Conservation (phyloP, 1,284 basidiomycete species). For the Peniophora sp. region DNA sequence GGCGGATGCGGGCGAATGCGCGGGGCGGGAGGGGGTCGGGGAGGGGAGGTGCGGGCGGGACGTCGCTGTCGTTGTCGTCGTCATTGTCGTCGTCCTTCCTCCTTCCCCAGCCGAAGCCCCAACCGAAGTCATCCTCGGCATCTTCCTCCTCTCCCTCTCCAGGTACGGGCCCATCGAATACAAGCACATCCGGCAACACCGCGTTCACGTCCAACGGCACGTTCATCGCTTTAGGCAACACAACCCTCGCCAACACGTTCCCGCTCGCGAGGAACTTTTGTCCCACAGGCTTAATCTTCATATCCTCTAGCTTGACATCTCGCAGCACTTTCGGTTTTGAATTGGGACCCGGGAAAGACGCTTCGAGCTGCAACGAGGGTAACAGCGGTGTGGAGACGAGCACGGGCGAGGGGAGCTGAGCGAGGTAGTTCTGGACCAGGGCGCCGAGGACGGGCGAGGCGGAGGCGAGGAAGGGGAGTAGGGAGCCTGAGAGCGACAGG, state of each 20-base stretch:
- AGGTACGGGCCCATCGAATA: constrained; percentile 64
- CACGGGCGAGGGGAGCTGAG: constrained; percentile 46
- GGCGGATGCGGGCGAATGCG: constrained; percentile 67
- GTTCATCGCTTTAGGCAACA: constrained; percentile 60
- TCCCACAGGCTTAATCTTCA: constrained; percentile 52
- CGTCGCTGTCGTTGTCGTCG: constrained; percentile 20
- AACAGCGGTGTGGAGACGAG: constrained; percentile 47
- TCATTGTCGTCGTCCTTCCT: constrained; percentile 3
- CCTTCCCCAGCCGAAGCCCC: not conserved
- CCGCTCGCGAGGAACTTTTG: constrained; percentile 57
- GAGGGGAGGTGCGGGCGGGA: constrained; percentile 32
- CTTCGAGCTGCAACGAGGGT: constrained; percentile 35
- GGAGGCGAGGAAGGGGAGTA: constrained; percentile 44
- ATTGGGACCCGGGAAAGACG: constrained; percentile 55
- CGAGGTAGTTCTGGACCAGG: constrained; percentile 57
- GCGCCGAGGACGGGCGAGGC: constrained; percentile 43
- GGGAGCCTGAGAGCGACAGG: constrained; percentile 44
- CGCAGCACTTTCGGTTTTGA: constrained; percentile 56
- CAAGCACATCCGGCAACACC: constrained; percentile 64
- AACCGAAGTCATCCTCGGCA: not conserved
- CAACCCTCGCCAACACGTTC: constrained; percentile 51
- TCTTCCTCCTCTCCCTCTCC: constrained; percentile 15
- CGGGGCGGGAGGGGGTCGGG: constrained; percentile 56
- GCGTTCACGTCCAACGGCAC: constrained; percentile 50
- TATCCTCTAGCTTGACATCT: constrained; percentile 63